phyloP scores from a whole-genome alignment of 441 rosid genomes.

The Mallotus japonicus region DNA sequence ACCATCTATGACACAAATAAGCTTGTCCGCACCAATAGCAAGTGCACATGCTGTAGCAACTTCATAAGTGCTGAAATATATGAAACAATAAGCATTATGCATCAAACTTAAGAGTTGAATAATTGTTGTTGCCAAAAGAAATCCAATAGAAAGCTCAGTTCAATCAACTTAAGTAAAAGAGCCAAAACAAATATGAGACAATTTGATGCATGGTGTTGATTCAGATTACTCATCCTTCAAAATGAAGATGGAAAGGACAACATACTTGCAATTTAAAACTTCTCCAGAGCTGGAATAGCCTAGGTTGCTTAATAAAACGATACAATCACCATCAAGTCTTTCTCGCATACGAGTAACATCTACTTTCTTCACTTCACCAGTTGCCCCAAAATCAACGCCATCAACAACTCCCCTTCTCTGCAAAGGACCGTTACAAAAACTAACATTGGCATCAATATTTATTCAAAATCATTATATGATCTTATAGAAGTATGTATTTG shows the following conservation, averaged over 20 bases:
- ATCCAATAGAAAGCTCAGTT: background rate
- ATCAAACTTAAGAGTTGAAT: slow-evolving; percentile 1
- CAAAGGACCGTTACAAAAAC: slow-evolving; percentile 23
- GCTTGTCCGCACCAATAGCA: slow-evolving; percentile 94
- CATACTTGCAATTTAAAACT: slow-evolving; percentile 98
- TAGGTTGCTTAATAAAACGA: slow-evolving; percentile 79
- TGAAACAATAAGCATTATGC: slow-evolving; percentile 14
- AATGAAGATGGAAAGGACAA: background rate
- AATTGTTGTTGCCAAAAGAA: background rate
- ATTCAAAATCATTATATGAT: background rate
- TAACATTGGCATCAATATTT: slow-evolving; percentile 2
- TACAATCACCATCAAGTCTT: slow-evolving; percentile 86
- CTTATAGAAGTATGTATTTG: background rate
- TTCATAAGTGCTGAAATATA: slow-evolving; percentile 78
- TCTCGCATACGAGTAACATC: slow-evolving; percentile 77
- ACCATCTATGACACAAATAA: slow-evolving; percentile 85
- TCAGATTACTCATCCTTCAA: background rate
- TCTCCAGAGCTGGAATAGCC: slow-evolving; percentile 97
- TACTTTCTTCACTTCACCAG: slow-evolving; percentile 93
- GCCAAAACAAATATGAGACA: background rate
- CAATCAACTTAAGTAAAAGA: background rate
- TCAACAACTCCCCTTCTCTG: slow-evolving; percentile 93
- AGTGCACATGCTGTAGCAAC: slow-evolving; percentile 98
- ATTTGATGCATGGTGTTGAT: background rate
- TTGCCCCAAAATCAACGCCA: slow-evolving; percentile 93